Evolutionary conservation across 2,329 filamentous ascomycete species (phyloP), one percentile per base, ranked within the genome.

Genomic region (Xylariaceae sp.): DNA sequence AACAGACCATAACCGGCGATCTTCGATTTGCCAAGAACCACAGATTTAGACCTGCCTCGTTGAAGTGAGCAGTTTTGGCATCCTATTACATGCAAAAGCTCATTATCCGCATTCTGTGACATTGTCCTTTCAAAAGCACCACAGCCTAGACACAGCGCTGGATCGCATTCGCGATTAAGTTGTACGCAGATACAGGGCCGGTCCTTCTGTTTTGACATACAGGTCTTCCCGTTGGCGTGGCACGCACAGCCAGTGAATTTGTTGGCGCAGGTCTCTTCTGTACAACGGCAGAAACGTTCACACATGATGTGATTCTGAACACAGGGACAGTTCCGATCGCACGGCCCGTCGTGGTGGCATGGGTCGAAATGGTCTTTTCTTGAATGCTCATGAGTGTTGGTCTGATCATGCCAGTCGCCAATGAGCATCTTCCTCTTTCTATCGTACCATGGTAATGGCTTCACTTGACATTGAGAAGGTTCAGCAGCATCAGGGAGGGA

Each of bases 121-220:
- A 91, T 81, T 3, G 87, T 76, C 2, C 86, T 76, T 47, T 87
- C 80, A 10, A 71, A 61, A 0, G 83, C 85, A 22, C 87, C 87
- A 55, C 88, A 93, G 7, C 71, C 73, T 14, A 74, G 74, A 58
- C 88, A 94, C 11, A 92, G 71, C 47, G 85, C 80, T 2, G 87
- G 82, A 56, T 93, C 88, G 59, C 88, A 94, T 66, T 94, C 88
- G 32, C 88, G 78, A 54, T 87, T 85, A 42, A 88, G 73, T 56
- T 78, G 74, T 17, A 82, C 72, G 57, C 88, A 94, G 12, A 85
- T 82, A 60, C 88, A 93, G 3, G 76, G 74, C 48, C 68, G 66
- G 45, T 80, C 77, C 49, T 76, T 77, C 54, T 82, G 71, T 35
- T 75, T 77, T 11, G 73, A 63, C 5, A 73, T 54, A 51, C 82